A percentile compares a stretch with the other conserved stretches of the same genome.
These are phyloP conservation scores for Pascua guehoae DNA, from an alignment of 1,284 basidiomycete genomes.

Conservation along the genomic window DNA sequence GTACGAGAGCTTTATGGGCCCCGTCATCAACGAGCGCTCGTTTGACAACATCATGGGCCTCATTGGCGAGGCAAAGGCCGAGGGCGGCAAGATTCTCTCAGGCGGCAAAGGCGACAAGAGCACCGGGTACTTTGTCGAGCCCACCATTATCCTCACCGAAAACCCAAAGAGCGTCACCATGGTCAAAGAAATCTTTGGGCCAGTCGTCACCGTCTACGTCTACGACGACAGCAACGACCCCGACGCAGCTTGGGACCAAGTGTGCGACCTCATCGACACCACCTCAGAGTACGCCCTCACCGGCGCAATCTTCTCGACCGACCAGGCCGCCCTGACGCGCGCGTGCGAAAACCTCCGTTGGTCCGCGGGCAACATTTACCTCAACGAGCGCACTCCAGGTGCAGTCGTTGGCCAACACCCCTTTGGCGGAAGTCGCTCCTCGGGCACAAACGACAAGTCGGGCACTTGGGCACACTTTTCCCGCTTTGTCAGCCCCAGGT, in stretches of 20 bases:
- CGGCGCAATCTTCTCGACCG: slow-evolving; percentile 64
- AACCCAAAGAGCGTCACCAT: slow-evolving; percentile 65
- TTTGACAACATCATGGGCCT: slow-evolving; percentile 77
- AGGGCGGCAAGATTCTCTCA: slow-evolving; percentile 10
- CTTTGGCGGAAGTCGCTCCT: slow-evolving; percentile 80
- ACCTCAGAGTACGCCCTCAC: slow-evolving; percentile 79
- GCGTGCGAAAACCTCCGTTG: slow-evolving; percentile 29
- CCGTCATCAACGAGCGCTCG: slow-evolving; percentile 78
- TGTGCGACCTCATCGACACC: slow-evolving; percentile 72
- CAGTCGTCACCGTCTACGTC: slow-evolving; percentile 80
- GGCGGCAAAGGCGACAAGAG: slow-evolving; percentile 65
- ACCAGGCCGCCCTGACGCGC: slow-evolving; percentile 33
- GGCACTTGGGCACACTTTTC: slow-evolving; percentile 81
- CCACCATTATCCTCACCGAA: slow-evolving; percentile 68
- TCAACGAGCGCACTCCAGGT: slow-evolving; percentile 88
- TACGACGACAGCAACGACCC: no score
- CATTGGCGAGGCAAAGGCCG: slow-evolving; percentile 71
- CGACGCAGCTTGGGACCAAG: slow-evolving; percentile 53
- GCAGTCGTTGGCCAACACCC: slow-evolving; percentile 91
- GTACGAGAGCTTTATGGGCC: slow-evolving; percentile 80
- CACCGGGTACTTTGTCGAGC: slow-evolving; percentile 80
- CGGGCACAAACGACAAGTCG: slow-evolving; percentile 92
- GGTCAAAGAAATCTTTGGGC: slow-evolving; percentile 88
- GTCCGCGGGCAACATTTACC: slow-evolving; percentile 58
- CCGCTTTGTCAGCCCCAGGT: slow-evolving; percentile 75